A percentile compares a stretch with the other conserved stretches of the same genome.
phyloP scores from a whole-genome alignment of 192 early-diverging fungal genomes.

The Coemansia sp. region DNA sequence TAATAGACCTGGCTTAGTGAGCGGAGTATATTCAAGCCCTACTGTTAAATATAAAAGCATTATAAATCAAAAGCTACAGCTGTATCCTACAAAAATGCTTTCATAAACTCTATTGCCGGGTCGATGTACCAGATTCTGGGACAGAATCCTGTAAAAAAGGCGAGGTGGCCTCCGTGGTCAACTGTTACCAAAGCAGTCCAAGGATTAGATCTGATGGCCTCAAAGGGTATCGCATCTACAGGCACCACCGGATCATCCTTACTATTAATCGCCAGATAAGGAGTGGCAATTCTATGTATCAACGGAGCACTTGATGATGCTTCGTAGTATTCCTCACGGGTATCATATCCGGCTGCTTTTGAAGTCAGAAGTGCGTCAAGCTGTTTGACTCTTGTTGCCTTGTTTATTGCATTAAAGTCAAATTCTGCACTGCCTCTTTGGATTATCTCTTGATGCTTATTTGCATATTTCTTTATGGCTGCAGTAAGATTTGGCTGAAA shows the following conservation, averaged over 20 bases:
- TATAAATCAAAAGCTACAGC: no score
- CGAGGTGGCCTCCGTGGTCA: conserved; percentile 14
- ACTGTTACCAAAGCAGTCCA: conserved; percentile 9
- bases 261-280: conserved; percentile 18
- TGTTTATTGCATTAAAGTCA: conserved; percentile 8
- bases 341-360: not conserved
- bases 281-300: not conserved
- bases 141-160: conserved; percentile 10
- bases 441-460: conserved; percentile 5
- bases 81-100: not conserved
- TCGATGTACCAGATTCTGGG: conserved; percentile 17
- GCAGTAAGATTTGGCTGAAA: conserved; percentile 4
- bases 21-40: no score
- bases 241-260: conserved; percentile 19
- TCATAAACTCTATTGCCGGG: not conserved
- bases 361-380: conserved; percentile 10
- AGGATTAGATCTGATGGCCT: conserved; percentile 9
- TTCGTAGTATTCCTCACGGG: conserved; percentile 6
- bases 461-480: conserved; percentile 1
- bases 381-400: not conserved
- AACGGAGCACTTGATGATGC: conserved; percentile 4
- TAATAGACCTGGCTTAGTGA: no score
- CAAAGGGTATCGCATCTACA: conserved; percentile 9
- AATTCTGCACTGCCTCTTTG: not conserved
- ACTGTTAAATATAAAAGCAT: no score